Evolutionary conservation across 2,329 filamentous ascomycete species (phyloP).

Genomic region (Fusarium subtropicale): DNA sequence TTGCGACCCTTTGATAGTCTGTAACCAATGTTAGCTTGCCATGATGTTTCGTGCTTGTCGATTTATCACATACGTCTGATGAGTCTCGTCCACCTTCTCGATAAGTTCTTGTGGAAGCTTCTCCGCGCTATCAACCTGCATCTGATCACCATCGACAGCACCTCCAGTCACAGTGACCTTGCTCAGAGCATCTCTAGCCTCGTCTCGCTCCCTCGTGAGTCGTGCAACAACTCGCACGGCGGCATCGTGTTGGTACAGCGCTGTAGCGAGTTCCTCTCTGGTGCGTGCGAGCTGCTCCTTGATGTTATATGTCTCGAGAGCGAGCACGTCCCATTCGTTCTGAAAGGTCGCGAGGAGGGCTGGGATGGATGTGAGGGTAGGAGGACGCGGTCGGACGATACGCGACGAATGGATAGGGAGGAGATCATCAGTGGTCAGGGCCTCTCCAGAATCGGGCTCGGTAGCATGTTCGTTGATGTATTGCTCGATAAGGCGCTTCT

Average conservation of each 20-base stretch:
- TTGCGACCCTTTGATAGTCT: slow-evolving; percentile 89
- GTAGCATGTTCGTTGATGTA: slow-evolving; percentile 94
- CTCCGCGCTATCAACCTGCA: slow-evolving; percentile 86
- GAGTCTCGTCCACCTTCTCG: slow-evolving; percentile 81
- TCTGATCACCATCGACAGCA: slow-evolving; percentile 77
- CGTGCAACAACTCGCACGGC: slow-evolving; percentile 95
- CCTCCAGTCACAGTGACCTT: slow-evolving; percentile 78
- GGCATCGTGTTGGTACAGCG: slow-evolving; percentile 96
- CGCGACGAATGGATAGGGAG: slow-evolving; percentile 86
- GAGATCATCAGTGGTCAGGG: slow-evolving; percentile 85
- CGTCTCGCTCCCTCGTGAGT: slow-evolving; percentile 89
- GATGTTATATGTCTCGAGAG: slow-evolving; percentile 90
- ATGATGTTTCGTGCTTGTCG: neutral
- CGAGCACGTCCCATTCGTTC: slow-evolving; percentile 96
- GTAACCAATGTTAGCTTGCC: slow-evolving; percentile 25
- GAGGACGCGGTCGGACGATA: slow-evolving; percentile 88
- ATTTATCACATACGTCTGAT: slow-evolving; percentile 73
- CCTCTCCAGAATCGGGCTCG: slow-evolving; percentile 89
- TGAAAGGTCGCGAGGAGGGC: slow-evolving; percentile 94
- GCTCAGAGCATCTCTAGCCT: slow-evolving; percentile 88
- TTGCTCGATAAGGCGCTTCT: slow-evolving; percentile 93
- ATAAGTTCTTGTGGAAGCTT: slow-evolving; percentile 78
- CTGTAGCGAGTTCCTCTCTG: slow-evolving; percentile 90
- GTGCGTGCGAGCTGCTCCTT: slow-evolving; percentile 91
- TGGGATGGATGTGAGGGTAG: slow-evolving; percentile 94